These are phyloP conservation scores for Elsinoe batatas DNA, from an alignment of 2,329 filamentous ascomycete genomes.

Conservation along the genomic window DNA sequence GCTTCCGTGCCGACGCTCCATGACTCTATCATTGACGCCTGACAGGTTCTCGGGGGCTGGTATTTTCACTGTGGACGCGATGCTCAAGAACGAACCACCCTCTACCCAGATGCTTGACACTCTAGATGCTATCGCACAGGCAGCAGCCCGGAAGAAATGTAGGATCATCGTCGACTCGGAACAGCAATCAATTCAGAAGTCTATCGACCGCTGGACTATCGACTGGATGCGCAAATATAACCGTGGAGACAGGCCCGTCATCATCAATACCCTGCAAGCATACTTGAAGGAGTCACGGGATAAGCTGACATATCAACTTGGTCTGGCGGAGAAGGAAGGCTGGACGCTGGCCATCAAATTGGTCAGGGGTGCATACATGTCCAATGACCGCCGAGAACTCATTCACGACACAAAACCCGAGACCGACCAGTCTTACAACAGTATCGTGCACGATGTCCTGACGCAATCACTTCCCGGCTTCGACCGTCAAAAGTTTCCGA, in stretches of 20 bases:
- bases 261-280: constrained; percentile 45
- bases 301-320: constrained; percentile 38
- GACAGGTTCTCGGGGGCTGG: constrained; percentile 41
- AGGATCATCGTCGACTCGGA: constrained; percentile 46
- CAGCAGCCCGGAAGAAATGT: constrained; percentile 33
- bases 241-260: constrained; percentile 30
- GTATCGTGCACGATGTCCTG: constrained; percentile 20
- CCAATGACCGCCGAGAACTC: constrained; percentile 31
- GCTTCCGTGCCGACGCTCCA: too few species aligned
- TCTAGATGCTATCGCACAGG: constrained; percentile 35
- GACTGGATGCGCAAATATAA: constrained; percentile 46
- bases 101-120: constrained; percentile 33
- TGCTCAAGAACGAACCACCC: constrained; percentile 32
- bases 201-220: constrained; percentile 45
- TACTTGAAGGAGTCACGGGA: constrained; percentile 41
- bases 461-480: constrained; percentile 20
- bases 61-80: constrained; percentile 30
- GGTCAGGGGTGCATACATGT: constrained; percentile 45
- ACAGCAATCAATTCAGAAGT: constrained; percentile 42
- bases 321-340: constrained; percentile 36
- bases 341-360: constrained; percentile 45
- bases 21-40: too few species aligned
- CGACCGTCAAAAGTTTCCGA: constrained; percentile 17
- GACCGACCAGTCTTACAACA: constrained; percentile 23
- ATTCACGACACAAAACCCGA: constrained; percentile 24